Conservation (phyloP, 2,329 filamentous ascomycete species). For the Cordyceps fumosorosea region DNA sequence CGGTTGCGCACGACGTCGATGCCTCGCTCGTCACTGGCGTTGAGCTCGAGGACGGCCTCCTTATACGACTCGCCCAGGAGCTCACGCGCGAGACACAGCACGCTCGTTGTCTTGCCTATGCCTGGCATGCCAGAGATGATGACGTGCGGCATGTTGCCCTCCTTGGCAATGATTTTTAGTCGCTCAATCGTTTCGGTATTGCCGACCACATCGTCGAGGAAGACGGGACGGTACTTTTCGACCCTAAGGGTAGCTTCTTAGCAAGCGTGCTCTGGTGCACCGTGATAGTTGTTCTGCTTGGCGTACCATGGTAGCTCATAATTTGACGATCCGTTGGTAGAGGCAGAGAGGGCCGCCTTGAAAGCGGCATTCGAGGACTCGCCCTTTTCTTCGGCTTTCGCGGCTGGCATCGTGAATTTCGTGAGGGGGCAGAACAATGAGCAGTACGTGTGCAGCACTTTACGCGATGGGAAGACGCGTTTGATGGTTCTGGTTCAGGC, state of each 20-base stretch:
- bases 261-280: constrained; percentile 19
- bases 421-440: constrained; percentile 14
- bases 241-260: constrained; percentile 57
- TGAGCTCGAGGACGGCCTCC: constrained; percentile 92
- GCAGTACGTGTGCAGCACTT: constrained; percentile 21
- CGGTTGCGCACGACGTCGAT: constrained; percentile 96
- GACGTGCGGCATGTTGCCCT: constrained; percentile 98
- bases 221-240: constrained; percentile 93
- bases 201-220: constrained; percentile 93
- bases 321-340: constrained; percentile 43
- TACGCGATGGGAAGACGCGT: constrained; percentile 33
- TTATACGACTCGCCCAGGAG: constrained; percentile 91
- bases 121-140: constrained; percentile 99
- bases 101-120: constrained; percentile 96
- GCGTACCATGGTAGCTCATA: constrained; percentile 76
- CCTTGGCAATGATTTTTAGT: constrained; percentile 94
- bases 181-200: constrained; percentile 97
- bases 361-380: constrained; percentile 55
- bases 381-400: constrained; percentile 45
- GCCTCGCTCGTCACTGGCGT: constrained; percentile 92
- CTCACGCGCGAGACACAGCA: constrained; percentile 87
- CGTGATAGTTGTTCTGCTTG: not conserved
- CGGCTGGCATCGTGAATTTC: constrained; percentile 38
- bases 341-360: constrained; percentile 47
- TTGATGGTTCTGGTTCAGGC: constrained; percentile 11